A percentile compares a stretch with the other conserved stretches of the same genome.
phyloP scores from a whole-genome alignment of 441 rosid genomes.

The Melastoma candidum region DNA sequence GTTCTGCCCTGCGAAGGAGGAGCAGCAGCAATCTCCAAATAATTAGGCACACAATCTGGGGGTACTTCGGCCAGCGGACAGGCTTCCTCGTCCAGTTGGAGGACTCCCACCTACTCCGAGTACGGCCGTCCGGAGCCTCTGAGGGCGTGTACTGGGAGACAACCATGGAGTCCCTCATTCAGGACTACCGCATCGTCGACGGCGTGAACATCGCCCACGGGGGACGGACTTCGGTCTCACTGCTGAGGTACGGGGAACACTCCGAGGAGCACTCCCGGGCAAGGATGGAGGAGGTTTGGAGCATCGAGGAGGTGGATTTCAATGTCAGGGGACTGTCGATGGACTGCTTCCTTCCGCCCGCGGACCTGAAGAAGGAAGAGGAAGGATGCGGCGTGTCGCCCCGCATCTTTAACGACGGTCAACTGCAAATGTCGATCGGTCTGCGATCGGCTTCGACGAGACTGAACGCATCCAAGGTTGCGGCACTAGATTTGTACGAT shows the following conservation, averaged over 20 bases:
- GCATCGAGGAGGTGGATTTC: conserved; percentile 81
- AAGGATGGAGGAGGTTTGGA: conserved; percentile 82
- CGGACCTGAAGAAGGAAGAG: conserved; percentile 64
- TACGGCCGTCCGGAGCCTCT: conserved; percentile 29
- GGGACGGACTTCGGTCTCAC: conserved; percentile 60
- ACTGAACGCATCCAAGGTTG: conserved; percentile 49
- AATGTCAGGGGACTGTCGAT: conserved; percentile 69
- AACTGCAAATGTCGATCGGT: conserved; percentile 32
- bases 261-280: conserved; percentile 61
- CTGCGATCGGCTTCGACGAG: conserved; percentile 34
- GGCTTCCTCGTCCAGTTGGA: conserved; percentile 63
- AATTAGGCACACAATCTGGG: conserved; percentile 62
- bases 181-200: conserved; percentile 66
- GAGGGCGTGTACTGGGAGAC: conserved; percentile 77
- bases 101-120: conserved; percentile 68
- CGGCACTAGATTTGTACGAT: conserved; percentile 44
- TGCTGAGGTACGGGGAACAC: conserved; percentile 54
- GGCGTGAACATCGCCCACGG: conserved; percentile 74
- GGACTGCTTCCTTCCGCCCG: conserved; percentile 87
- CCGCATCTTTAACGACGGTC: neutral
- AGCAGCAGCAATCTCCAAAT: conserved; percentile 48
- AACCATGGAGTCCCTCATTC: conserved; percentile 64
- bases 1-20: conserved; percentile 36
- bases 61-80: conserved; percentile 79
- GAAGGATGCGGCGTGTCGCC: conserved; percentile 19